Evolutionary conservation across 495 filamentous ascomycete species (phyloP).

Genomic region (Neurospora terricola): DNA sequence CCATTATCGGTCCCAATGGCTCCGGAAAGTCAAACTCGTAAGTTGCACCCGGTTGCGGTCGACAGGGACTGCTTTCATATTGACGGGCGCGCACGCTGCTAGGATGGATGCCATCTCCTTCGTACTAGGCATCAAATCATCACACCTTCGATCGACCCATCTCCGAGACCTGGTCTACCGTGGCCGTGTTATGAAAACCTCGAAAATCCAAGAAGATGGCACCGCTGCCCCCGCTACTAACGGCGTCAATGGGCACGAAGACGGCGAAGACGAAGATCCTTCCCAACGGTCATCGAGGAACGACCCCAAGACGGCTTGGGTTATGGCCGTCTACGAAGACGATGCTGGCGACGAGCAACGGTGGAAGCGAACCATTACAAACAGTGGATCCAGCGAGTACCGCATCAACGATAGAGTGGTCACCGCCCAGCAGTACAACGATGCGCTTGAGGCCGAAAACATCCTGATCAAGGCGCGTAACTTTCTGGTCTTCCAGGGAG

Average conservation of each 20-base stretch:
- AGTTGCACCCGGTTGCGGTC: constrained; percentile 23
- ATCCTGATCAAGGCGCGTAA: constrained; percentile 97
- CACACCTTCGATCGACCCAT: constrained; percentile 89
- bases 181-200: constrained; percentile 82
- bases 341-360: constrained; percentile 90
- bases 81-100: constrained; percentile 4
- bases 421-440: constrained; percentile 85
- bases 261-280: constrained; percentile 47
- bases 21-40: constrained; percentile 99
- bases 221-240: constrained; percentile 50
- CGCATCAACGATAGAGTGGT: constrained; percentile 89
- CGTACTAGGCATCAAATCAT: constrained; percentile 96
- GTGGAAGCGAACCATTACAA: constrained; percentile 94
- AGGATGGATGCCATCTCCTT: constrained; percentile 99
- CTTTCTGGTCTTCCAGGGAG: constrained; percentile 96
- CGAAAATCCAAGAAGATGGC: constrained; percentile 81
- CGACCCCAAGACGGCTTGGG: constrained; percentile 91
- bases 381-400: constrained; percentile 82
- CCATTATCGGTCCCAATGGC: constrained; percentile 98
- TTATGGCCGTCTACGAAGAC: constrained; percentile 98
- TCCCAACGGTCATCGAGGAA: constrained; percentile 44
- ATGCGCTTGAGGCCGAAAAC: constrained; percentile 83
- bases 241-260: constrained; percentile 41
- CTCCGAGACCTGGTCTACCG: constrained; percentile 93
- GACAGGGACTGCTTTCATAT: neutral